Conservation (phyloP, 2,329 filamentous ascomycete genomes). For the Mycosphaerelloides madeirae region DNA sequence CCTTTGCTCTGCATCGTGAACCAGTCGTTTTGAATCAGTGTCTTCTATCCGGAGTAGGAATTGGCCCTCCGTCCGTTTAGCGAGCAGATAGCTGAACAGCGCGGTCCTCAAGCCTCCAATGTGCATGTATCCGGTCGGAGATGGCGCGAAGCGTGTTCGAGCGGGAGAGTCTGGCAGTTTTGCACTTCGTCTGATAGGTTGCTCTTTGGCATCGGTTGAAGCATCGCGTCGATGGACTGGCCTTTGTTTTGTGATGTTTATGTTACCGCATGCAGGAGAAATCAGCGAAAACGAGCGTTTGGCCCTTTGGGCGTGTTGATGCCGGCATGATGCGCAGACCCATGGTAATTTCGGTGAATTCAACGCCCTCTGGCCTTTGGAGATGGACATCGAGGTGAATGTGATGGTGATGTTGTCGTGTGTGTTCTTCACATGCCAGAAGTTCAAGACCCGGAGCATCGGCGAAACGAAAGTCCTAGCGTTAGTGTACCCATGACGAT, state of each 20-base stretch:
- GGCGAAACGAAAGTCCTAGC: no score
- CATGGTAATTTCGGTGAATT: slow-evolving; percentile 8
- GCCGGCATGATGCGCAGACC: slow-evolving; percentile 22
- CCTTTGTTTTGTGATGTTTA: not conserved
- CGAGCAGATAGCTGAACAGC: slow-evolving; percentile 91
- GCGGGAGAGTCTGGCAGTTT: slow-evolving; percentile 55
- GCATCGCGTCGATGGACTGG: not conserved
- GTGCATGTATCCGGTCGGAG: slow-evolving; percentile 89
- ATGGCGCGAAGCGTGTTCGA: slow-evolving; percentile 87
- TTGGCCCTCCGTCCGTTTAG: slow-evolving; percentile 78
- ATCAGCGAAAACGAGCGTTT: not conserved
- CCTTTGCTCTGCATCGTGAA: slow-evolving; percentile 71
- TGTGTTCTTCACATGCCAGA: no score
- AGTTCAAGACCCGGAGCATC: no score
- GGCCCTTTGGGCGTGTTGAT: slow-evolving; percentile 2
- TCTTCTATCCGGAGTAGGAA: slow-evolving; percentile 92
- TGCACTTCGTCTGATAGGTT: slow-evolving; percentile 12
- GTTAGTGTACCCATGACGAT: no score
- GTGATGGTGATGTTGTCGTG: not conserved
- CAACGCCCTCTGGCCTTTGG: not conserved
- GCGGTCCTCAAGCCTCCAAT: slow-evolving; percentile 88
- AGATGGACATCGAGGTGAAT: not conserved
- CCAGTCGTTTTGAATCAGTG: slow-evolving; percentile 85
- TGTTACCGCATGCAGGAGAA: no score
- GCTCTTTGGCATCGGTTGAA: slow-evolving; percentile 4